Percentiles rank a stretch among this genome's conserved stretches.
phyloP scores from a whole-genome alignment of 495 filamentous ascomycete species.

The Pyronema domesticum region DNA sequence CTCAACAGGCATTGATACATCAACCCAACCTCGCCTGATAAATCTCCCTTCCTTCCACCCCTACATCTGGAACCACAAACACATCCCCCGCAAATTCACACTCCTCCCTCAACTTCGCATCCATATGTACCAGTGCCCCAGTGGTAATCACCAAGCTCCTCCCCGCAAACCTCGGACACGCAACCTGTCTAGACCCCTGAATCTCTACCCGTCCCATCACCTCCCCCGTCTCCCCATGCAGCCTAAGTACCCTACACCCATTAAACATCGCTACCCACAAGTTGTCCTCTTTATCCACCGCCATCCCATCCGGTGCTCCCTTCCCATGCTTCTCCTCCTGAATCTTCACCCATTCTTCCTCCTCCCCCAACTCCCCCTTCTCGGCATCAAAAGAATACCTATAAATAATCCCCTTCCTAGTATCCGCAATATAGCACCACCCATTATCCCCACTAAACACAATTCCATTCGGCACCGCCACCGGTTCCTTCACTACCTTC shows the following conservation, averaged over 20 bases:
- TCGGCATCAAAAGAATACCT: conserved; percentile 17
- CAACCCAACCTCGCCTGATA: conserved; percentile 4
- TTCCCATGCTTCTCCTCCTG: conserved; percentile 13
- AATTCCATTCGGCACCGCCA: conserved; percentile 19
- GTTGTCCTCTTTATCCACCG: conserved; percentile 19
- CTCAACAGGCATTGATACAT: not conserved
- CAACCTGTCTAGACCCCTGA: conserved; percentile 19
- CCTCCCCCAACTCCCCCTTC: conserved; percentile 13
- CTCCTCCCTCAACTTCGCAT: conserved; percentile 12
- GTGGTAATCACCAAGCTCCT: conserved; percentile 17
- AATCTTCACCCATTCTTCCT: conserved; percentile 16
- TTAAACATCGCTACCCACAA: conserved; percentile 23
- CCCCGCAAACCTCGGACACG: conserved; percentile 20
- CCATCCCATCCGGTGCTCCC: conserved; percentile 21
- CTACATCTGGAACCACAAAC: conserved; percentile 16
- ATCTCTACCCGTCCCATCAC: conserved; percentile 16
- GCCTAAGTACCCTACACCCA: conserved; percentile 17
- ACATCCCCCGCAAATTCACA: conserved; percentile 13
- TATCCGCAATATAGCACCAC: conserved; percentile 19
- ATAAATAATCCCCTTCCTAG: conserved; percentile 15
- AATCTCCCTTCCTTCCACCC: conserved; percentile 12
- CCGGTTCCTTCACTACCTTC: conserved; percentile 11
- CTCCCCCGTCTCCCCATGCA: conserved; percentile 13
- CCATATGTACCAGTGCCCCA: conserved; percentile 14
- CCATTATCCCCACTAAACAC: conserved; percentile 17